These are phyloP conservation scores for Oxytropis ochrocephala DNA, from an alignment of 306 rosid species.

Conservation along the genomic window DNA sequence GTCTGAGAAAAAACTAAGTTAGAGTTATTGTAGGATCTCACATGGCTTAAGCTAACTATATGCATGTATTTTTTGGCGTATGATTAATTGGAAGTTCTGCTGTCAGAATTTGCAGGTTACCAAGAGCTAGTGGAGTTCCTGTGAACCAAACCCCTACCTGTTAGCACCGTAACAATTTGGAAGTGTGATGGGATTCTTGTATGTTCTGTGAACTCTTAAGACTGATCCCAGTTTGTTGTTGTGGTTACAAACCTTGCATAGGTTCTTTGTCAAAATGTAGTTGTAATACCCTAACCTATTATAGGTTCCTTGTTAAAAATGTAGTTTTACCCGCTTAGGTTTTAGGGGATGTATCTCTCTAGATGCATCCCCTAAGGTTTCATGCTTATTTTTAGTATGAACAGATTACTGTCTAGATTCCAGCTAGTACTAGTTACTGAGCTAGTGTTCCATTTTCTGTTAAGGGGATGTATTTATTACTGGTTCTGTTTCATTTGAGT, in stretches of 20 bases:
- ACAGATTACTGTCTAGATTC: no score
- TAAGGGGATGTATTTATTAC: no score
- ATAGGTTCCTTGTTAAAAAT: background rate
- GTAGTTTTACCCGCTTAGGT: no score
- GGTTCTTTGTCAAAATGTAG: background rate
- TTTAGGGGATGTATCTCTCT: background rate
- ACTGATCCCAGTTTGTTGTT: background rate
- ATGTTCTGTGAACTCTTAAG: background rate
- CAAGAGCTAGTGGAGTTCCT: background rate
- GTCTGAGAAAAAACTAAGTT: background rate
- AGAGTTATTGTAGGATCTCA: no score
- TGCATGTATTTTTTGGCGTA: background rate
- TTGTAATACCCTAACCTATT: background rate
- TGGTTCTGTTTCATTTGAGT: no score
- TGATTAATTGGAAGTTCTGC: constrained; percentile 2
- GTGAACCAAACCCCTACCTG: constrained; percentile 4
- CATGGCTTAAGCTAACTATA: no score
- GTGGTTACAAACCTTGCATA: no score
- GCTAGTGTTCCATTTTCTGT: no score
- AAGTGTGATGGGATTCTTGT: background rate
- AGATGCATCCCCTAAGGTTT: no score
- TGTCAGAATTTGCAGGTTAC: constrained; percentile 26
- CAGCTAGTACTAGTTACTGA: no score
- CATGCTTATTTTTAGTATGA: no score
- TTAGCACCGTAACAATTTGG: constrained; percentile 10